These are phyloP conservation scores for Thermochaetoides thermophila DNA, from an alignment of 495 filamentous ascomycete species.

Conservation along the genomic window DNA sequence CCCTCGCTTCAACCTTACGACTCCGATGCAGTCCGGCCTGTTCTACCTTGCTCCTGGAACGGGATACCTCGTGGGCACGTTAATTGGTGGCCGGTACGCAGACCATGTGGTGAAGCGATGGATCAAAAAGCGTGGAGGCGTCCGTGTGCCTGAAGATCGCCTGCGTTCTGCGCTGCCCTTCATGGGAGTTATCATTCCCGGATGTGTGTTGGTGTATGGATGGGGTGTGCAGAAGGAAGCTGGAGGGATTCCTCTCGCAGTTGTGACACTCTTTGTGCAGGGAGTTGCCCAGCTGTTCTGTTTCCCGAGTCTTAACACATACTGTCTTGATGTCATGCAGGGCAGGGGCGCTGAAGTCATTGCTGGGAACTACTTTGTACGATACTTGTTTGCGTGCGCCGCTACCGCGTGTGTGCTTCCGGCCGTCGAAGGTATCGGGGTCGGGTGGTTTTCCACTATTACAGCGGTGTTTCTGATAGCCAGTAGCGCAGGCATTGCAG, in stretches of 20 bases:
- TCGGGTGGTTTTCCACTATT: slow-evolving; percentile 50
- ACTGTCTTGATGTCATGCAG: slow-evolving; percentile 64
- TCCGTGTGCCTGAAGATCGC: slow-evolving; percentile 54
- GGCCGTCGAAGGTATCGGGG: slow-evolving; percentile 48
- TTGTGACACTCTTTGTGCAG: slow-evolving; percentile 56
- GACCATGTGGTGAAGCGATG: slow-evolving; percentile 50
- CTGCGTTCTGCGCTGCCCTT: slow-evolving; percentile 46
- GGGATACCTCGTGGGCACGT: slow-evolving; percentile 55
- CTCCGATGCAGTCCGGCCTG: slow-evolving; percentile 50
- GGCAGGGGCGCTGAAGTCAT: slow-evolving; percentile 49
- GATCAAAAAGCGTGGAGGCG: slow-evolving; percentile 39
- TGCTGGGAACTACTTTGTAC: slow-evolving; percentile 57
- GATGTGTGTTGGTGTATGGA: slow-evolving; percentile 54
- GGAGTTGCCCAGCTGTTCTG: slow-evolving; percentile 59
- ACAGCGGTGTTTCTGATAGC: slow-evolving; percentile 39
- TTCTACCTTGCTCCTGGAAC: slow-evolving; percentile 63
- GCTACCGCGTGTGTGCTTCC: slow-evolving; percentile 53
- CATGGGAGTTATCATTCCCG: slow-evolving; percentile 45
- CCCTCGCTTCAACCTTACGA: slow-evolving; percentile 48
- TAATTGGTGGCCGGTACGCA: slow-evolving; percentile 57
- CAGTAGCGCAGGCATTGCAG: slow-evolving; percentile 29
- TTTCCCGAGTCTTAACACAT: slow-evolving; percentile 60
- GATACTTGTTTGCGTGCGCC: slow-evolving; percentile 52
- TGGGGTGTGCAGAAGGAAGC: slow-evolving; percentile 53
- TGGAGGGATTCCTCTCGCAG: slow-evolving; percentile 52